A percentile compares a stretch with the other conserved stretches of the same genome.
These are phyloP conservation scores for Pseudopithomyces maydicus DNA, from an alignment of 2,329 filamentous ascomycete genomes.

Conservation along the genomic window DNA sequence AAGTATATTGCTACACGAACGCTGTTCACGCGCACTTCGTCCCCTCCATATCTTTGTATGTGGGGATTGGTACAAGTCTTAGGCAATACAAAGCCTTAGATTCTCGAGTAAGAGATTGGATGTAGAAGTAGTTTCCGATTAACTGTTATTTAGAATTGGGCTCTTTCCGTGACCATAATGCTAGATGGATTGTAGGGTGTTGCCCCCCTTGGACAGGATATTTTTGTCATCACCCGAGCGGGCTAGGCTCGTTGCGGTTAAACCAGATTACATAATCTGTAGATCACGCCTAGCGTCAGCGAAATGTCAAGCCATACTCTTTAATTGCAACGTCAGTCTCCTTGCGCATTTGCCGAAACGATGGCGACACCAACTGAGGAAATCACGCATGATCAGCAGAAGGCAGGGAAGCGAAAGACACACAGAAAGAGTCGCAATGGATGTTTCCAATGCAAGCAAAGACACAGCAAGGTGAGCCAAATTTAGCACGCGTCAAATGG, in stretches of 20 bases:
- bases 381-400: conserved; percentile 2
- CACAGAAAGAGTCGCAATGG: conserved; percentile 39
- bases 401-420: conserved; percentile 31
- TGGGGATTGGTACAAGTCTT: too few species aligned
- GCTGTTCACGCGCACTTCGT: too few species aligned
- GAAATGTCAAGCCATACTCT: neutral
- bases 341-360: neutral
- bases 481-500: neutral
- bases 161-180: too few species aligned
- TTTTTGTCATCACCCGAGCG: too few species aligned
- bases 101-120: too few species aligned
- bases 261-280: neutral
- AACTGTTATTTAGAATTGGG: too few species aligned
- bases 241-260: neutral
- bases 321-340: neutral
- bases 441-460: conserved; percentile 38
- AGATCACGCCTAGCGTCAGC: neutral
- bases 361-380: conserved; percentile 7
- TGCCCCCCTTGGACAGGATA: too few species aligned
- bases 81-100: too few species aligned
- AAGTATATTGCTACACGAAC: too few species aligned
- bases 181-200: too few species aligned
- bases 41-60: too few species aligned
- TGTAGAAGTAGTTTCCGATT: too few species aligned
- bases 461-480: conserved; percentile 34